phyloP scores from a whole-genome alignment of 116 monocot genomes.

The Thalassia testudinum region DNA sequence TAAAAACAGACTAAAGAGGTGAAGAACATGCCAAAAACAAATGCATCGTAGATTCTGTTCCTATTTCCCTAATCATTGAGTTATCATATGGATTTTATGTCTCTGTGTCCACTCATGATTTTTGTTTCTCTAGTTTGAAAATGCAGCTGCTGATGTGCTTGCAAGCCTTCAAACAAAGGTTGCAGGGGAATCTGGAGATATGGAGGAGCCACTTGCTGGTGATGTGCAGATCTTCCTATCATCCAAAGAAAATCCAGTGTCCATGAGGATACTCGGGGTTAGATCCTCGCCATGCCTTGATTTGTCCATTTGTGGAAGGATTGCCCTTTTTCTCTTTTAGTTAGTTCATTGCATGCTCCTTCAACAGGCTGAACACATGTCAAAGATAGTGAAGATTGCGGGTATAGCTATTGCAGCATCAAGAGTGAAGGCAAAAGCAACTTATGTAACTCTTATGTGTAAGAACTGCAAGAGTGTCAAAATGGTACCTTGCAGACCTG shows the following conservation, averaged over 20 bases:
- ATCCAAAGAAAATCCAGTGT: conserved; percentile 77
- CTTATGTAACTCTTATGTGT: conserved; percentile 85
- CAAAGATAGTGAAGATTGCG: conserved; percentile 89
- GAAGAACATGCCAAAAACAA: too few relatives aligned
- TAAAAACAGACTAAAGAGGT: too few relatives aligned
- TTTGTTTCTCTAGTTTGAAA: conserved; percentile 49
- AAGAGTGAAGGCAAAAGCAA: conserved; percentile 95
- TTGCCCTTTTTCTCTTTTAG: not conserved
- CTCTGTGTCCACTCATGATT: too few relatives aligned
- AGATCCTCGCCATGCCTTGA: not conserved
- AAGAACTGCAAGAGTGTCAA: conserved; percentile 86
- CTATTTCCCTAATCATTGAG: too few relatives aligned
- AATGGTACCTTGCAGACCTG: conserved; percentile 75
- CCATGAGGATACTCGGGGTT: conserved; percentile 77
- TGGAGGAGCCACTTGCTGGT: conserved; percentile 90
- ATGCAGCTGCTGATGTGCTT: conserved; percentile 79
- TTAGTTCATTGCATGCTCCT: not conserved
- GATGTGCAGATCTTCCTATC: conserved; percentile 91
- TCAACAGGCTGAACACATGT: conserved; percentile 79
- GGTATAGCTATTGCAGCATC: conserved; percentile 94
- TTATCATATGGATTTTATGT: too few relatives aligned
- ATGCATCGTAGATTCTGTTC: too few relatives aligned
- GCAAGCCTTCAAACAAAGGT: conserved; percentile 79
- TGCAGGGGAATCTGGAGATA: conserved; percentile 73
- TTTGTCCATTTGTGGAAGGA: not conserved